Evolutionary conservation across 441 rosid species (phyloP).

Genomic region (Codiaeum variegatum): DNA sequence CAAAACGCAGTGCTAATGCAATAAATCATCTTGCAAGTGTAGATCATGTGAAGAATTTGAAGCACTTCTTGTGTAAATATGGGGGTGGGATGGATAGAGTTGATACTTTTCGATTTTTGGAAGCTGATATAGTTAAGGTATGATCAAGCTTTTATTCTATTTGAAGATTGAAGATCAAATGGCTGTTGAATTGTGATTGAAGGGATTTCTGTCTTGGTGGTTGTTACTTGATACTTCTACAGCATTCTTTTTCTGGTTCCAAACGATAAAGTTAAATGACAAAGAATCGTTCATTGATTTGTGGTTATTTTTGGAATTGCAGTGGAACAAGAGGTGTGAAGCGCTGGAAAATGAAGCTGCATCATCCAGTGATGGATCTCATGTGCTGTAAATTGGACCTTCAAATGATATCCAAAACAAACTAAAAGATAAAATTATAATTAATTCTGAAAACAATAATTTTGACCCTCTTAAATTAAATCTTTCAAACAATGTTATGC

Average conservation of each 20-base stretch:
- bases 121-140: conserved; percentile 67
- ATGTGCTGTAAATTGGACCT: conserved; percentile 35
- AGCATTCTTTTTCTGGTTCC: neutral
- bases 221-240: neutral
- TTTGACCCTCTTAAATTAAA: conserved; percentile 34
- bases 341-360: conserved; percentile 43
- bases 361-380: conserved; percentile 32
- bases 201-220: neutral
- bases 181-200: neutral
- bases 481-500: conserved; percentile 65
- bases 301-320: conserved; percentile 27
- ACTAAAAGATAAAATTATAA: conserved; percentile 39
- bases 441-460: conserved; percentile 43
- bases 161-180: neutral
- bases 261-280: neutral
- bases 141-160: conserved; percentile 4
- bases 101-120: conserved; percentile 49
- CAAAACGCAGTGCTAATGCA: conserved; percentile 37
- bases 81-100: conserved; percentile 57
- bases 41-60: conserved; percentile 60
- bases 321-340: conserved; percentile 78
- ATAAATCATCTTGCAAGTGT: conserved; percentile 49
- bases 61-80: conserved; percentile 77
- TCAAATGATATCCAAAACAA: conserved; percentile 78
- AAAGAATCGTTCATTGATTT: neutral